Percentiles rank a stretch among this genome's conserved stretches.
Conservation (phyloP, 371 early-diverging fungal genomes). For the Mucor plumbeus region DNA sequence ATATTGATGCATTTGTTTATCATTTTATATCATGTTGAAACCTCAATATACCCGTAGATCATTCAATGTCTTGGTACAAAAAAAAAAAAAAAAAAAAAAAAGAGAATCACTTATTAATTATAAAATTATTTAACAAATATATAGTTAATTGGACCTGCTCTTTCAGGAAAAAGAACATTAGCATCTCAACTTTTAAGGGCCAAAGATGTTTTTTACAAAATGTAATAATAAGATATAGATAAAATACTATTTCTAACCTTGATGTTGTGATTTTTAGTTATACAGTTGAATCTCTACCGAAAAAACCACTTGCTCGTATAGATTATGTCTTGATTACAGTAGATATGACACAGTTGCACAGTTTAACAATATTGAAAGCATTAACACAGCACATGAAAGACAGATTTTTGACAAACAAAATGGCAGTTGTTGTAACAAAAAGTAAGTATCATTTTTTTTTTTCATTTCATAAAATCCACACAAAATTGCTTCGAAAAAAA, state of each 20-base stretch:
- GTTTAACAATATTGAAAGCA: constrained; percentile 20
- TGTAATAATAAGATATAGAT: too few species aligned
- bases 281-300: constrained; percentile 27
- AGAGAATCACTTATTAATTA: too few species aligned
- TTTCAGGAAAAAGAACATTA: constrained; percentile 42
- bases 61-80: constrained; percentile 37
- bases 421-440: constrained; percentile 41
- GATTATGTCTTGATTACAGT: constrained; percentile 40
- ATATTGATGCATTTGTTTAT: neutral
- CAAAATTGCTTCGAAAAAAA: too few species aligned
- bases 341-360: constrained; percentile 37
- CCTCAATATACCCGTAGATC: constrained; percentile 41
- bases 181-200: constrained; percentile 32
- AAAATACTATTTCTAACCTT: neutral
- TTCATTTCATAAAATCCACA: too few species aligned
- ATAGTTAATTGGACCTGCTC: constrained; percentile 42
- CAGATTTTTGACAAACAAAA: constrained; percentile 26
- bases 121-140: too few species aligned
- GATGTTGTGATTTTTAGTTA: constrained; percentile 16
- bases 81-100: too few species aligned
- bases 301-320: constrained; percentile 11
- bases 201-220: constrained; percentile 31
- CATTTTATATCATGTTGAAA: constrained; percentile 27
- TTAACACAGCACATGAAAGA: constrained; percentile 20
- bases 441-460: constrained; percentile 17